Evolutionary conservation across 495 filamentous ascomycete genomes (phyloP).

Genomic region (Lophiotrema nucula): DNA sequence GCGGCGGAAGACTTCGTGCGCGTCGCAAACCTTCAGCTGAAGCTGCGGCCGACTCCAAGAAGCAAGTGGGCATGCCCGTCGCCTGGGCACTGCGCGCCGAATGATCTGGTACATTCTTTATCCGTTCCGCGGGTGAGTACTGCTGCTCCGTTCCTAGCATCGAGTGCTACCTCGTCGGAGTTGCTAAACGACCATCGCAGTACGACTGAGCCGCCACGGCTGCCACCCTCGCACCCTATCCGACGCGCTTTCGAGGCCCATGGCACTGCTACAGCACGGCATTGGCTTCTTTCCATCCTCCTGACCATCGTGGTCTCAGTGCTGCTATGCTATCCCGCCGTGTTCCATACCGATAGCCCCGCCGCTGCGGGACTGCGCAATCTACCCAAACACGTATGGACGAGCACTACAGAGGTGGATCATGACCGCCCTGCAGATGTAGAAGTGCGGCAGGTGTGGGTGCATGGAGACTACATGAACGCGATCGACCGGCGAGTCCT

Average conservation of each 20-base stretch:
- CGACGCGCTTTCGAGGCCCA: constrained; percentile 60
- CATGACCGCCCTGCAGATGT: constrained; percentile 44
- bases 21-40: constrained; percentile 14
- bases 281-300: constrained; percentile 64
- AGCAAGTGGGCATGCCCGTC: constrained; percentile 10
- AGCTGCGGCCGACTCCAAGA: too few species aligned
- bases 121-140: constrained; percentile 59
- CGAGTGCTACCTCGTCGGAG: background rate
- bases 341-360: constrained; percentile 64
- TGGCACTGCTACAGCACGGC: constrained; percentile 61
- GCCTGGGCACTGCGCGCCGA: constrained; percentile 6
- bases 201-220: constrained; percentile 47
- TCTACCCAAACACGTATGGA: constrained; percentile 75
- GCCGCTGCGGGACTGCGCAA: constrained; percentile 57
- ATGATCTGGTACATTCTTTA: constrained; percentile 61
- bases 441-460: constrained; percentile 53
- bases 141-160: constrained; percentile 17
- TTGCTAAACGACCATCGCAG: constrained; percentile 16
- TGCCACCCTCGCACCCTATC: constrained; percentile 59
- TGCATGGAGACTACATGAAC: constrained; percentile 65
- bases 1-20: background rate
- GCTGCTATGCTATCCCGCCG: constrained; percentile 63
- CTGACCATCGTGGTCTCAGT: constrained; percentile 62
- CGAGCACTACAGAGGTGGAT: constrained; percentile 61
- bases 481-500: constrained; percentile 62